Conservation (phyloP, 2,329 filamentous ascomycete species). For the Beauveria varroae region DNA sequence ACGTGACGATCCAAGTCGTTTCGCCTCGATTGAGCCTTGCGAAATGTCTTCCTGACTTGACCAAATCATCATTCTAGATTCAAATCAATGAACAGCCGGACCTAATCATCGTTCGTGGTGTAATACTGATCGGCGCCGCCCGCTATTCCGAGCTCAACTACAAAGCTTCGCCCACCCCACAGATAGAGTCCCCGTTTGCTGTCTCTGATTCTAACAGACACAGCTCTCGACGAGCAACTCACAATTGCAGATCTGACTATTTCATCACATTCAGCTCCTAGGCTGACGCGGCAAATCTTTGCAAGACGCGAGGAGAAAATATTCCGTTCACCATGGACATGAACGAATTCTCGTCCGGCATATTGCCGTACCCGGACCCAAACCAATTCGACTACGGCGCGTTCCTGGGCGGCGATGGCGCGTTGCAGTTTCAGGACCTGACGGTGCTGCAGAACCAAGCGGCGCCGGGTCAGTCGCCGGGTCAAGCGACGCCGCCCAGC, state of each 20-base stretch:
- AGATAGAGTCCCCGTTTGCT: neutral
- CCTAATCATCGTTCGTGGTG: neutral
- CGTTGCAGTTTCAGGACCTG: slow-evolving; percentile 8
- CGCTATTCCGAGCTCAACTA: neutral
- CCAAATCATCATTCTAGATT: neutral
- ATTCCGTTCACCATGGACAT: slow-evolving; percentile 21
- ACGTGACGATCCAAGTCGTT: neutral
- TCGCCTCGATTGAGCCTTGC: neutral
- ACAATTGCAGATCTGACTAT: neutral
- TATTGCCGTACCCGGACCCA: slow-evolving; percentile 24
- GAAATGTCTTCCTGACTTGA: neutral
- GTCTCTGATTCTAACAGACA: neutral
- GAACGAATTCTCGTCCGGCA: slow-evolving; percentile 19
- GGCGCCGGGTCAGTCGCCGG: slow-evolving; percentile 23
- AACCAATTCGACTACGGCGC: slow-evolving; percentile 31
- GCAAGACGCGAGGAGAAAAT: neutral
- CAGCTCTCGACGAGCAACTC: neutral
- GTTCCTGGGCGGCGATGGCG: slow-evolving; percentile 26
- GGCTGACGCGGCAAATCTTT: neutral
- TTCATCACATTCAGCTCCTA: neutral
- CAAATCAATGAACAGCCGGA: neutral
- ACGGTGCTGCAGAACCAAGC: slow-evolving; percentile 4
- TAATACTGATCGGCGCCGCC: neutral
- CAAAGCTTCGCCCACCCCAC: neutral
- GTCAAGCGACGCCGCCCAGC: slow-evolving; percentile 23